Evolutionary conservation across 345 rosid genomes (phyloP).

Genomic region (Triadica sebifera): DNA sequence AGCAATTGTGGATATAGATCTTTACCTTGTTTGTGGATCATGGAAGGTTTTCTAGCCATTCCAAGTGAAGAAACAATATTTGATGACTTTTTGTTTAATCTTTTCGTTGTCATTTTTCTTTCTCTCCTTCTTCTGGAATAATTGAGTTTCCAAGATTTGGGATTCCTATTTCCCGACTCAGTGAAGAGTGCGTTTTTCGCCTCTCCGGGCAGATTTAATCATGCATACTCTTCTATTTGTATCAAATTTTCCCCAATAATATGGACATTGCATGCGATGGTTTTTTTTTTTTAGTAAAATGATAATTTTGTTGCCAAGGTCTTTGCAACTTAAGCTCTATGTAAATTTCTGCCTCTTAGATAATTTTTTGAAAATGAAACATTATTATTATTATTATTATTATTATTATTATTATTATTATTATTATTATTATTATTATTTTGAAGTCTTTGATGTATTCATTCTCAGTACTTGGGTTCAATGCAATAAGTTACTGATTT

Average conservation of each 20-base stretch:
- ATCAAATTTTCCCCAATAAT: background rate
- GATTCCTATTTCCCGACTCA: conserved; percentile 56
- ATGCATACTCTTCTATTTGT: conserved; percentile 19
- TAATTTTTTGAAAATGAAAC: background rate
- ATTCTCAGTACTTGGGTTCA: too few relatives aligned
- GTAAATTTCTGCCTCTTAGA: background rate
- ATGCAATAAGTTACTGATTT: too few relatives aligned
- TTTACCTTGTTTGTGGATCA: conserved; percentile 6
- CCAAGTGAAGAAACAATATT: conserved; percentile 20
- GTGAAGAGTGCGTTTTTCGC: conserved; percentile 82
- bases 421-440: too few relatives aligned
- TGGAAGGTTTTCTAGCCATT: conserved; percentile 15
- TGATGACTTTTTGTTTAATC: conserved; percentile 8
- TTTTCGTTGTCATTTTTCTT: too few relatives aligned
- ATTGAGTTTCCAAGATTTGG: background rate
- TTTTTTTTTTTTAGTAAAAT: background rate
- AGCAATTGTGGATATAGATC: conserved; percentile 56
- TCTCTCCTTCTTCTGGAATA: conserved; percentile 4
- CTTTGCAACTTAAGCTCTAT: background rate
- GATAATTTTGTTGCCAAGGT: background rate
- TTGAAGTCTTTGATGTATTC: too few relatives aligned
- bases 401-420: too few relatives aligned
- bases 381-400: too few relatives aligned
- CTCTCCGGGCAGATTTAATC: conserved; percentile 74
- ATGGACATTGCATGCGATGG: background rate